Percentiles rank a stretch among this genome's conserved stretches.
Conservation (phyloP, 495 filamentous ascomycete genomes). For the Tetracladium setigerum region DNA sequence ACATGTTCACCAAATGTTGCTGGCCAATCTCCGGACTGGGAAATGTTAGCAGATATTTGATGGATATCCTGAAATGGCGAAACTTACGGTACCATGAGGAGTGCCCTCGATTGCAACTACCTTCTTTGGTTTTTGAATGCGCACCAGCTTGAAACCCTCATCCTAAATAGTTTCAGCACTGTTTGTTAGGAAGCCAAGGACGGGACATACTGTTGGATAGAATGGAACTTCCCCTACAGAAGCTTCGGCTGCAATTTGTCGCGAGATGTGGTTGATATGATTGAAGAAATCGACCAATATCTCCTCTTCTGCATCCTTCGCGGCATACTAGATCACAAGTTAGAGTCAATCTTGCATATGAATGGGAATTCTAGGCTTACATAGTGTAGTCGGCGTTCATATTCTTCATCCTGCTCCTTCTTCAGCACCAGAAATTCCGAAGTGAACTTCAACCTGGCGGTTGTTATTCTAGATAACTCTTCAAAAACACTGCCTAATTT, state of each 20-base stretch:
- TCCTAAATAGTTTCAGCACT: not conserved
- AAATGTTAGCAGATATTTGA: too few relatives aligned
- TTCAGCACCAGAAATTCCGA: not conserved
- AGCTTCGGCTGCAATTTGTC: not conserved
- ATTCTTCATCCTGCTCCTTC: not conserved
- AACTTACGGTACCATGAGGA: constrained; percentile 9
- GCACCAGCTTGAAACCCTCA: constrained; percentile 2
- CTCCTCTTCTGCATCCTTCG: not conserved
- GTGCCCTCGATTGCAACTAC: constrained; percentile 4
- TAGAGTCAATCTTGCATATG: constrained; percentile 19
- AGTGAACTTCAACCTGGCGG: not conserved
- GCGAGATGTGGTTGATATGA: constrained; percentile 1
- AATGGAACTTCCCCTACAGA: constrained; percentile 3
- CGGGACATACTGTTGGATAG: constrained; percentile 6
- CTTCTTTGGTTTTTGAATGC: not conserved
- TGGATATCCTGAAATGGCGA: not conserved
- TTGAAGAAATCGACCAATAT: too few relatives aligned
- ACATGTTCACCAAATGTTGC: too few relatives aligned
- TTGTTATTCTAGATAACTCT: not conserved
- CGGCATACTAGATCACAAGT: not conserved
- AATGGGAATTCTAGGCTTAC: constrained; percentile 7
- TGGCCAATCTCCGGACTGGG: too few relatives aligned
- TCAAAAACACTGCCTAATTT: constrained; percentile 23
- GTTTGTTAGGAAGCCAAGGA: not conserved
- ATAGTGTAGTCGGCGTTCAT: not conserved